Percentiles rank a stretch among this genome's conserved stretches.
Evolutionary conservation across 495 filamentous ascomycete genomes (phyloP).

Genomic region (Talaromyces thailandensis): DNA sequence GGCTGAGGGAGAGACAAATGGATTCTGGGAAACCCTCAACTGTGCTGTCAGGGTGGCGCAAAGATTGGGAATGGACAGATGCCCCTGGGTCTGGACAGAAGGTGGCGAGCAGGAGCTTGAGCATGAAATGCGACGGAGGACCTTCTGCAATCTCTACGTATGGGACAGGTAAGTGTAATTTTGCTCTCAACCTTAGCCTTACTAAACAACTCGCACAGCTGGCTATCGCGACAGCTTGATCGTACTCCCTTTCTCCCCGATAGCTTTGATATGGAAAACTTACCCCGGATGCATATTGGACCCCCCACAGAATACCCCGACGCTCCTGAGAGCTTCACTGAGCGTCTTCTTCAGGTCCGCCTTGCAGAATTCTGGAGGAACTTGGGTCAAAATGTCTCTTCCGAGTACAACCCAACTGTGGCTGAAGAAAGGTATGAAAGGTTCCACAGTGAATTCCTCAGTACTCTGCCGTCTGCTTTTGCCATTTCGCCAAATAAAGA

Average conservation of each 20-base stretch:
- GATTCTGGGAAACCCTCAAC: background rate
- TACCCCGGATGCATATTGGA: background rate
- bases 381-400: background rate
- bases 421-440: conserved; percentile 16
- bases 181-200: background rate
- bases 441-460: conserved; percentile 15
- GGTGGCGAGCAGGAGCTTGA: conserved; percentile 8
- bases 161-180: conserved; percentile 11
- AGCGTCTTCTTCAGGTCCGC: conserved; percentile 15
- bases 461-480: conserved; percentile 12
- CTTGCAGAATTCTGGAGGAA: conserved; percentile 17
- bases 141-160: conserved; percentile 20
- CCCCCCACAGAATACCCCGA: too few species aligned
- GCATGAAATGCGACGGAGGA: conserved; percentile 14
- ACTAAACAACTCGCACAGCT: too few species aligned
- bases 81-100: too few species aligned
- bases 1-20: background rate
- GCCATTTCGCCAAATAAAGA: conserved; percentile 11
- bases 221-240: conserved; percentile 10
- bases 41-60: background rate
- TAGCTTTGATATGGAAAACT: background rate
- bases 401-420: conserved; percentile 9
- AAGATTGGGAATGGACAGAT: background rate
- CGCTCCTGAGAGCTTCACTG: conserved; percentile 6
- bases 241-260: background rate